Base-by-base conservation (phyloP, 2,329 filamentous ascomycete species). In the Mycosphaerella arachidis region DNA sequence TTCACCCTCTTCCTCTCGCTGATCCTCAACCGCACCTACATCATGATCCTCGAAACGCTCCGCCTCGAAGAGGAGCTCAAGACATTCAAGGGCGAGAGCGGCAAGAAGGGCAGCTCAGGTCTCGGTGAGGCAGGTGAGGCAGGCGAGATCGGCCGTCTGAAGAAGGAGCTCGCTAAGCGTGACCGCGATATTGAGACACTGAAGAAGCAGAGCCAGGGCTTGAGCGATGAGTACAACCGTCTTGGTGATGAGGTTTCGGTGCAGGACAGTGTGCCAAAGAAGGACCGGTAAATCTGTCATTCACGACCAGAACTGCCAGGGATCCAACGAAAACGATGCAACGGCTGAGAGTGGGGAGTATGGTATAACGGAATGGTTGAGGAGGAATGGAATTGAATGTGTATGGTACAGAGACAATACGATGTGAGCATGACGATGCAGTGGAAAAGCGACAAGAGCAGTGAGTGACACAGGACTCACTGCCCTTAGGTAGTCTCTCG, bases 1-100 rank as follows among this genome's bases (percentile, higher is more conserved):
- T 99, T 99, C 83, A 99, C 94, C 5, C 88, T 99, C 65, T 97
- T 99, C 86, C 88, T 99, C 63, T 97, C 93, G 56, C 84, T 99
- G 66, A 99, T 99, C 78, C 90, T 95, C 75, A 97, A 99, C 87
- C 93, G 94, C 74, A 99, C 94, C 73, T 99, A 97, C 82, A 90
- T 88, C 73, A 93, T 97, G 90, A 96, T 97, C 72, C 84, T 96
- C 67, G 92, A 97, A 70, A 86, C 90, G 55, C 89, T 97, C 72
- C 86, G 91, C 64, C 88, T 99, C 56, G 93, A 99, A 81, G 91
- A 96, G 78, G 90, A 91, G 80, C 80, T 97, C 74, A 92, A 91
- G 83, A 80, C 84, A 65, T 88, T 90, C 75, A 91, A 95, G 81
- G 87, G 88, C 53, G 63, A 70, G 51, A 77, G 75, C 68, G 79